Conservation (phyloP, 768 basidiomycete genomes). For the Punctularia strigosozonata region DNA sequence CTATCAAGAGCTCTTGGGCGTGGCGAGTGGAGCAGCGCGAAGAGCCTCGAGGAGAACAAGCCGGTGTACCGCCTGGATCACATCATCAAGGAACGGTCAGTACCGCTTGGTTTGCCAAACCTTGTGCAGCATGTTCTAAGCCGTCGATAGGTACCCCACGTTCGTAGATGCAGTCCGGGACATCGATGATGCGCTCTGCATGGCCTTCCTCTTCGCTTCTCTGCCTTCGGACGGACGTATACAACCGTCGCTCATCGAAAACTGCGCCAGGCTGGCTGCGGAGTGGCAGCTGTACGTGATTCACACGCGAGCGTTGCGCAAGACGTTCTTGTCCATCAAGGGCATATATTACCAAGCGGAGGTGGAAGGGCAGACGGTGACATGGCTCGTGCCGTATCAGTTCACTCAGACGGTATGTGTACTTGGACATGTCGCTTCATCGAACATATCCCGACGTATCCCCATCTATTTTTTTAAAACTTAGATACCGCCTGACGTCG, state of each 20-base stretch:
- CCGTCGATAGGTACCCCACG: conserved; percentile 71
- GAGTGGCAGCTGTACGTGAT: conserved; percentile 98
- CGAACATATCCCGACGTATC: not conserved
- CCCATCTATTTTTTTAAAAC: conserved; percentile 7
- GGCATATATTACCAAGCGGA: conserved; percentile 98
- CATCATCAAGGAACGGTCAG: conserved; percentile 92
- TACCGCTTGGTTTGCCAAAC: conserved; percentile 3
- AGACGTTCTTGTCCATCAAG: conserved; percentile 94
- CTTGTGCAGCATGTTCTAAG: conserved; percentile 5
- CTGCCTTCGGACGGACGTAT: conserved; percentile 81
- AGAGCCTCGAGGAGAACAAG: conserved; percentile 86
- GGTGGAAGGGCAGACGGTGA: conserved; percentile 83
- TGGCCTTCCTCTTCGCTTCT: conserved; percentile 86
- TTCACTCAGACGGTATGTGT: conserved; percentile 83
- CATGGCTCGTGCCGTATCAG: conserved; percentile 95
- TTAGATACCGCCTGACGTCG: conserved; percentile 89
- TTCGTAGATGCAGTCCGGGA: conserved; percentile 93
- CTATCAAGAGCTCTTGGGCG: conserved; percentile 85
- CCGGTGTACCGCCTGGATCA: conserved; percentile 90
- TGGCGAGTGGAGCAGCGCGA: conserved; percentile 91
- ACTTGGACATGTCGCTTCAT: conserved; percentile 1
- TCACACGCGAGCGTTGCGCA: conserved; percentile 73
- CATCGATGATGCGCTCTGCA: conserved; percentile 93
- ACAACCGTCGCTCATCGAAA: conserved; percentile 74
- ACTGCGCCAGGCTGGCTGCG: conserved; percentile 79